Conservation (phyloP, 352 stramenopile genomes). For the Halophytophthora polymorphica region DNA sequence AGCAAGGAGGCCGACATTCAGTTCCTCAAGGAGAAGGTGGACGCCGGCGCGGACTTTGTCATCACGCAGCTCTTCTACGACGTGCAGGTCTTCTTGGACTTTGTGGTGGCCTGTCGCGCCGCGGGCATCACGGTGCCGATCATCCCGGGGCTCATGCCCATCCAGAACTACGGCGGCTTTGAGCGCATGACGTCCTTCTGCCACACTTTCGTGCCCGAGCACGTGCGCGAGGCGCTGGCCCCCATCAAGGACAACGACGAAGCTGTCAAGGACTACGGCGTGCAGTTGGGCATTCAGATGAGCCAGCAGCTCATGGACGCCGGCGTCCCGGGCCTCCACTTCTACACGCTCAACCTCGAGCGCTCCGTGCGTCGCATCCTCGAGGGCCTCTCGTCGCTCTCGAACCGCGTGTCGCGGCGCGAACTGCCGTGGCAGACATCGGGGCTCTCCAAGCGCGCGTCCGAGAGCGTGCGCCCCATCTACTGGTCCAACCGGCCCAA, state of each 20-base stretch:
- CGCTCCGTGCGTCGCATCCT: constrained; percentile 88
- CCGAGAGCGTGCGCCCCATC: constrained; percentile 94
- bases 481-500: constrained; percentile 98
- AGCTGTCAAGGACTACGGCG: constrained; percentile 94
- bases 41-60: constrained; percentile 97
- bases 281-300: constrained; percentile 94
- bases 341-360: constrained; percentile 95
- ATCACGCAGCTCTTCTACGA: constrained; percentile 99
- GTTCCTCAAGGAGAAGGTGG: constrained; percentile 97
- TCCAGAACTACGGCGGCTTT: constrained; percentile 97
- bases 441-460: constrained; percentile 82
- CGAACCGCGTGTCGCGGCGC: constrained; percentile 52
- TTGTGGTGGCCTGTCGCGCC: constrained; percentile 89
- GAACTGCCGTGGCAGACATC: constrained; percentile 92
- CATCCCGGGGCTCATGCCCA: constrained; percentile 98
- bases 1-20: constrained; percentile 91
- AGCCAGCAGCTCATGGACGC: constrained; percentile 91
- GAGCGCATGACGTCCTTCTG: constrained; percentile 98
- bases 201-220: constrained; percentile 93
- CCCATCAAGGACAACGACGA: constrained; percentile 96
- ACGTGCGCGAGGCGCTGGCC: constrained; percentile 75
- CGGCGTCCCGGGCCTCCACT: constrained; percentile 87
- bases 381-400: constrained; percentile 61
- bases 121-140: constrained; percentile 94
- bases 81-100: constrained; percentile 92